These are phyloP conservation scores for Magnaporthales sp. DNA, from an alignment of 2,329 filamentous ascomycete species.

Conservation along the genomic window DNA sequence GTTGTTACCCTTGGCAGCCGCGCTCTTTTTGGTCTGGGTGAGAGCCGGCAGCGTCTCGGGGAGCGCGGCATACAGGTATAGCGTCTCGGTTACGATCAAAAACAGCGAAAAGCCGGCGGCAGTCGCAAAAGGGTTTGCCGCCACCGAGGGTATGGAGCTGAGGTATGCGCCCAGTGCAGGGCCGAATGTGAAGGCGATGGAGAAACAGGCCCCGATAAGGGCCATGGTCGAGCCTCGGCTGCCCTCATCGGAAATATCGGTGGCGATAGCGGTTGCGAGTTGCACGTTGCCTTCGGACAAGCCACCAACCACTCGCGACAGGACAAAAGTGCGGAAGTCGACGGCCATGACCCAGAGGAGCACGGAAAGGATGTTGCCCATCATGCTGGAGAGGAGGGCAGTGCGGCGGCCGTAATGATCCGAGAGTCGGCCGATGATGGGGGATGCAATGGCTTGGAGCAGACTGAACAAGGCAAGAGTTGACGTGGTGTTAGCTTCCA, in stretches of 20 bases:
- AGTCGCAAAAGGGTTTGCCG: conserved; percentile 86
- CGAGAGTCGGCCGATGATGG: conserved; percentile 80
- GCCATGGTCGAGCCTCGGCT: conserved; percentile 90
- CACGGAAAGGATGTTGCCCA: conserved; percentile 85
- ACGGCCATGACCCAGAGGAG: conserved; percentile 88
- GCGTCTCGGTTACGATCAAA: conserved; percentile 77
- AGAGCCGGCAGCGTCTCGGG: conserved; percentile 75
- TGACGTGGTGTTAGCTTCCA: neutral
- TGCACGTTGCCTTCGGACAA: conserved; percentile 96
- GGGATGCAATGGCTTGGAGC: conserved; percentile 85
- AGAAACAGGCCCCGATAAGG: conserved; percentile 92
- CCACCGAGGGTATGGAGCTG: conserved; percentile 66
- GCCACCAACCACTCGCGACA: conserved; percentile 86
- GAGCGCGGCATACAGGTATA: conserved; percentile 75
- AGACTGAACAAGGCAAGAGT: conserved; percentile 40
- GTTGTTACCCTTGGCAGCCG: conserved; percentile 13
- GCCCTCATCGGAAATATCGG: conserved; percentile 83
- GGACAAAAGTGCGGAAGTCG: conserved; percentile 92
- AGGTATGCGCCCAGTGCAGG: conserved; percentile 85
- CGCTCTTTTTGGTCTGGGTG: conserved; percentile 21
- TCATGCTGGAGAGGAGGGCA: conserved; percentile 85
- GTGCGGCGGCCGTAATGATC: conserved; percentile 82
- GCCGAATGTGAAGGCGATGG: conserved; percentile 92
- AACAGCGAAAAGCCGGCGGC: conserved; percentile 82
- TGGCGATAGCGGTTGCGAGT: conserved; percentile 90